Evolutionary conservation across 208 protist genomes (phyloP), one percentile per base, ranked within the genome.

Genomic region (Crithidia brevicula): DNA sequence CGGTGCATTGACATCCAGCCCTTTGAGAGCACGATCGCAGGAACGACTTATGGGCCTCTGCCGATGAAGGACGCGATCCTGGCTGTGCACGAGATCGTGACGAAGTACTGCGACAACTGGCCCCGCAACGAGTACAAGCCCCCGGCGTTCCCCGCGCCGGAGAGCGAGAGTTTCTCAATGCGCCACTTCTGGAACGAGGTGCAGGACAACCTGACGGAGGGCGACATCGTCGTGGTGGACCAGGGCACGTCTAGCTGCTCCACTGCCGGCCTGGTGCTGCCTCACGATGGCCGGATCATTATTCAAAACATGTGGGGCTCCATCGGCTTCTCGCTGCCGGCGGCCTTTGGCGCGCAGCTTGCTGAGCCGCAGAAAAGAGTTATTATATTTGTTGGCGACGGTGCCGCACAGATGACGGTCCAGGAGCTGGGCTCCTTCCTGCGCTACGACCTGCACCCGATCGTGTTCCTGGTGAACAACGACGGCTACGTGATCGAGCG

Each of bases 381-480:
- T 7, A 68, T 82, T 22, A 54, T 83, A 9, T 25, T 56, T 4
- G 63, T 82, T 5, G 82, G 82, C 43, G 74, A 84, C 52, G 78
- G 67, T 30, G 15, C 78, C 5, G 72, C 79, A 18, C 66, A 79
- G 64, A 79, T 84, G 78, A 84, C 71, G 27, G 59, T 72, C 34
- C 78, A 88, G 72, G 71, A 79, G 69, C 47, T 88, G 42, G 56
- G 75, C 65, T 62, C 74, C 53, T 81, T 82, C 69, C 18, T 59
- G 27, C 82, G 81, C 59, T 30, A 65, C 71, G 52, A 59, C 27
- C 54, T 84, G 43, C 69, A 40, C 31, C 53, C 78, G 25, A 42
- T 77, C 61, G 22, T 80, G 16, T 79, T 88, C 66, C 68, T 84
- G n/a, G 61, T 82, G 30, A 80, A 84, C 75, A 84, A 84, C 67